A percentile compares a stretch with the other conserved stretches of the same genome.
Conservation (phyloP, 768 basidiomycete genomes). For the Crepidotus variabilis region DNA sequence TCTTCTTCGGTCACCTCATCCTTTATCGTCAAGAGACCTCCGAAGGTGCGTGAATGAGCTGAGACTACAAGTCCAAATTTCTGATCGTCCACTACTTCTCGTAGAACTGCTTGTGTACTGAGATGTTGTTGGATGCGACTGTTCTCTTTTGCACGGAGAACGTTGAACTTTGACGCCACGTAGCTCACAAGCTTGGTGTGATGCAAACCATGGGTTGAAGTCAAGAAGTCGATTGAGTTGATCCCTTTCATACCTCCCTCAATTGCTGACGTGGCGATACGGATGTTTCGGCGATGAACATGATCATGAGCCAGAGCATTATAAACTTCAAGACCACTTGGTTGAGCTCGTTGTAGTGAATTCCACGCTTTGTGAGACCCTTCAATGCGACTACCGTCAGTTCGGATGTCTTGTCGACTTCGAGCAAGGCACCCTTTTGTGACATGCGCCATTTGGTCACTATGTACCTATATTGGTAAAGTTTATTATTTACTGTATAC, state of each 20-base stretch:
- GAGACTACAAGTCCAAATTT: not conserved
- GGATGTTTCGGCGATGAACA: not conserved
- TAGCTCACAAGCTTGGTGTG: not conserved
- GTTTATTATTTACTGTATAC: no score
- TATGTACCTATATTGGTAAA: no score
- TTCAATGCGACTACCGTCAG: no score
- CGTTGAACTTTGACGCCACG: not conserved
- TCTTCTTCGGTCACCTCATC: not conserved
- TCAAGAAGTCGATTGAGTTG: not conserved
- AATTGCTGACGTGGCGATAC: not conserved
- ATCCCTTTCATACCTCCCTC: not conserved
- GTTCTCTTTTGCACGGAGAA: not conserved
- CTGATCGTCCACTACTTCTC: not conserved
- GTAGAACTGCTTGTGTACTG: not conserved
- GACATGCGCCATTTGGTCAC: no score
- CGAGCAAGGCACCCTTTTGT: no score
- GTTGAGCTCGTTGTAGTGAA: not conserved
- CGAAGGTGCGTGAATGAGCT: not conserved
- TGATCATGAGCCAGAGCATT: not conserved
- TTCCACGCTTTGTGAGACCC: no score
- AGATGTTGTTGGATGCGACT: not conserved
- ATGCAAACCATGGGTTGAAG: not conserved
- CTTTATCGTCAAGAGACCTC: not conserved
- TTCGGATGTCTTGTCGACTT: no score
- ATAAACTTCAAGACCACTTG: slow-evolving; percentile 3